phyloP scores from a whole-genome alignment of 1,139 yeast genomes.

The Pichia sp. region DNA sequence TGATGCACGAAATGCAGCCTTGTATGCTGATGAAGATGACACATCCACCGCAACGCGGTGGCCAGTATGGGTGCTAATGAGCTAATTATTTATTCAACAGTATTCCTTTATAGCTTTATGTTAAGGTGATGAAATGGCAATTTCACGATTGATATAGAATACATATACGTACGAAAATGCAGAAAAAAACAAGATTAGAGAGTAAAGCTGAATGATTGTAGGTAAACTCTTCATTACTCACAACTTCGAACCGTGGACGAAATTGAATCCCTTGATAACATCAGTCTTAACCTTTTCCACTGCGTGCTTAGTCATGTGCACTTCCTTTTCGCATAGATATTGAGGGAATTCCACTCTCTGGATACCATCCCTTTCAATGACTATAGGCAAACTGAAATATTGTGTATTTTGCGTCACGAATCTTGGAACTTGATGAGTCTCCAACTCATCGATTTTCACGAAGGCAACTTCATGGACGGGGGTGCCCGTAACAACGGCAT shows the following conservation, averaged over 20 bases:
- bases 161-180: no score
- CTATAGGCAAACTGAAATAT: slow-evolving; percentile 59
- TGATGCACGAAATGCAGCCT: not conserved
- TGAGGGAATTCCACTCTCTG: slow-evolving; percentile 40
- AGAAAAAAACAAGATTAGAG: no score
- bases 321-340: slow-evolving; percentile 36
- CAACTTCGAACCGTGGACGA: slow-evolving; percentile 45
- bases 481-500: slow-evolving; percentile 31
- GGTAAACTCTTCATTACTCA: slow-evolving; percentile 17
- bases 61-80: no score
- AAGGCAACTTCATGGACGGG: slow-evolving; percentile 45
- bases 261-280: slow-evolving; percentile 53
- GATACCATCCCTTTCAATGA: slow-evolving; percentile 43
- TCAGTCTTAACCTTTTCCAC: slow-evolving; percentile 47
- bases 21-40: no score
- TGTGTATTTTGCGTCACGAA: slow-evolving; percentile 37
- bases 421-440: slow-evolving; percentile 14
- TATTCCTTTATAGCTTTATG: no score
- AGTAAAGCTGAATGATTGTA: no score
- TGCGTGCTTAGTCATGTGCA: slow-evolving; percentile 43
- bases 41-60: no score
- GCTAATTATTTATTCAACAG: no score
- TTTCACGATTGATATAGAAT: no score
- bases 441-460: slow-evolving; percentile 50
- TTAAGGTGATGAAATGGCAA: no score